Evolutionary conservation across 1,139 yeast genomes (phyloP), one percentile per base, ranked within the genome.

Genomic region (Taiozyma sp.): DNA sequence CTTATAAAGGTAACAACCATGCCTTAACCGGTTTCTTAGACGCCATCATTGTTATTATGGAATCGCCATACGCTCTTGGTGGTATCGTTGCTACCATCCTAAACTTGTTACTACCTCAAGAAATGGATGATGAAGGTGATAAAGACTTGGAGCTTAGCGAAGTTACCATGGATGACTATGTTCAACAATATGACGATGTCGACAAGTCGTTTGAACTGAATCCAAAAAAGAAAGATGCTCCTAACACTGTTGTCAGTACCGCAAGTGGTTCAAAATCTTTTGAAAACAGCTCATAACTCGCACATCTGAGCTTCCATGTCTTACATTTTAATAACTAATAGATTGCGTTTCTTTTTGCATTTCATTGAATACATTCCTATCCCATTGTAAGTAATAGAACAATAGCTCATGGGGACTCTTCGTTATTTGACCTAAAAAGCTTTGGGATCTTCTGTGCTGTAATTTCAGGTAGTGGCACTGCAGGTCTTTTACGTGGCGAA

Each of bases 21-120:
- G 74, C 83, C 2, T 74, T 88, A 50, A 60, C 66, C 51, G 96
- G 97, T 16, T 85, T 90, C 69, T 72, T 81, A 54, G 81, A 88
- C 64, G 97, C 97, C 51, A 85, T 89, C 56, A 77, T 79, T 43
- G 76, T 89, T 56, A 89, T 90, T 47, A 79, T 87, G 84, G 93
- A 88, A 65, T 85, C 95, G 22, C 91, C 96, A 29, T 88, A 85
- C 63, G 95, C 96, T 30, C 73, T 88, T 48, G 77, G 91, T 34
- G 97, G 96, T n/a, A 74, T 89, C 60, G 60, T 87, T 44, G 95
- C 90, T 42, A 79, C 87, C 47, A 67, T 88, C 44, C 72, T 88
- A 54, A 88, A 89, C 71, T 70, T 86, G 57, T 45, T 84, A 41
- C 71, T 88, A 55, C 90, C 93, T n/a, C 89, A 85, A 61, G 87